Percentiles rank a stretch among this genome's conserved stretches.
These are phyloP conservation scores for Pyrenopolyporus hunteri DNA, from an alignment of 495 filamentous ascomycete genomes.

Conservation along the genomic window DNA sequence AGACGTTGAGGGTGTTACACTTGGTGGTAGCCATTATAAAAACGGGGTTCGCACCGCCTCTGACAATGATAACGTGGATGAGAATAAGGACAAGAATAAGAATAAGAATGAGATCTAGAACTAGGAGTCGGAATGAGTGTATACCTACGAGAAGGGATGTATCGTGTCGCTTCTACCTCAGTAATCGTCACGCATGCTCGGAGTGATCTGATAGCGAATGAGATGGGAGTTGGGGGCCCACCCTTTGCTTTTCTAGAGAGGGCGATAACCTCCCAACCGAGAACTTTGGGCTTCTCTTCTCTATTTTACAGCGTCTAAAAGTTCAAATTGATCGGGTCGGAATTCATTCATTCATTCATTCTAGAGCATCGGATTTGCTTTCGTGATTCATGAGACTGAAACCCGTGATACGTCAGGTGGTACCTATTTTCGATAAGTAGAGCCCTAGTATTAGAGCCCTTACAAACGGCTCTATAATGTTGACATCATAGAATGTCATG, in stretches of 20 bases:
- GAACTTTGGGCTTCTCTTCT: conserved; percentile 4
- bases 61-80: too few relatives aligned
- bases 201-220: too few relatives aligned
- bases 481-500: conserved; percentile 30
- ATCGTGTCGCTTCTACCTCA: too few relatives aligned
- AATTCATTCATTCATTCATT: not conserved
- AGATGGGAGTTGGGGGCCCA: too few relatives aligned
- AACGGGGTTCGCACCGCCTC: too few relatives aligned
- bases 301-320: not conserved
- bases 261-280: too few relatives aligned
- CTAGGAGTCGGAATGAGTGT: not conserved
- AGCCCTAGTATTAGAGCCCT: conserved; percentile 12
- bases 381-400: not conserved
- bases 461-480: conserved; percentile 12
- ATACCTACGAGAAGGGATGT: conserved; percentile 1
- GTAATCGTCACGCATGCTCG: too few relatives aligned
- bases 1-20: conserved; percentile 38
- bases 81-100: too few relatives aligned
- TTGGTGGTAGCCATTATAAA: conserved; percentile 32
- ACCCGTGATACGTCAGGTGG: conserved; percentile 2
- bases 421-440: not conserved
- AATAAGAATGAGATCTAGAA: not conserved
- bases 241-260: too few relatives aligned
- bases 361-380: not conserved
- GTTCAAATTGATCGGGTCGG: not conserved